A percentile compares a stretch with the other conserved stretches of the same genome.
Evolutionary conservation across 306 rosid genomes (phyloP).

Genomic region (Cercis canadensis): DNA sequence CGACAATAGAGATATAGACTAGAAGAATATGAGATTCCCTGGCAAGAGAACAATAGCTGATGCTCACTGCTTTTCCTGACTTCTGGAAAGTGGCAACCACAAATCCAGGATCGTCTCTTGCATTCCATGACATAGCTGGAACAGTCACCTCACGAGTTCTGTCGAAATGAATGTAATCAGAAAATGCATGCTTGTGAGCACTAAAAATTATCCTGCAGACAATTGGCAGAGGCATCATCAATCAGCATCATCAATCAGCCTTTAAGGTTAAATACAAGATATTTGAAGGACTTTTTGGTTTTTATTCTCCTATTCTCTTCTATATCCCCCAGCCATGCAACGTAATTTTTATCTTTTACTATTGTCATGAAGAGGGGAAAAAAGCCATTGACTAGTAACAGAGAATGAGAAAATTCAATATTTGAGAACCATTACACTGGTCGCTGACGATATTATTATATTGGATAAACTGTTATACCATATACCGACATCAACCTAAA

Average conservation of each 20-base stretch:
- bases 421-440: slow-evolving; percentile 1
- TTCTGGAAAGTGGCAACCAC: slow-evolving; percentile 63
- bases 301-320: neutral
- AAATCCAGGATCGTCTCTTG: slow-evolving; percentile 77
- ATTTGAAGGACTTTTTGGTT: neutral
- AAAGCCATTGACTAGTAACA: slow-evolving; percentile 2
- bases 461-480: slow-evolving; percentile 7
- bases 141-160: slow-evolving; percentile 66
- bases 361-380: neutral
- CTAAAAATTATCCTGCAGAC: slow-evolving; percentile 66
- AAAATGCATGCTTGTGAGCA: slow-evolving; percentile 58
- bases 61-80: slow-evolving; percentile 53
- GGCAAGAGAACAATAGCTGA: slow-evolving; percentile 71
- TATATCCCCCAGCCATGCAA: neutral
- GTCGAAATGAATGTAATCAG: slow-evolving; percentile 56
- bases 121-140: slow-evolving; percentile 77
- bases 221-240: slow-evolving; percentile 4
- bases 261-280: neutral
- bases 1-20: slow-evolving; percentile 44
- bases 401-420: neutral
- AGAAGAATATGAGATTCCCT: slow-evolving; percentile 60
- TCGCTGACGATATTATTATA: neutral
- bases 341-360: neutral
- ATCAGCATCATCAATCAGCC: slow-evolving; percentile 28
- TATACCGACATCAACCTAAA: slow-evolving; percentile 3